phyloP scores from a whole-genome alignment of 805 yeast species.

The Wickerhamiella musiphila region DNA sequence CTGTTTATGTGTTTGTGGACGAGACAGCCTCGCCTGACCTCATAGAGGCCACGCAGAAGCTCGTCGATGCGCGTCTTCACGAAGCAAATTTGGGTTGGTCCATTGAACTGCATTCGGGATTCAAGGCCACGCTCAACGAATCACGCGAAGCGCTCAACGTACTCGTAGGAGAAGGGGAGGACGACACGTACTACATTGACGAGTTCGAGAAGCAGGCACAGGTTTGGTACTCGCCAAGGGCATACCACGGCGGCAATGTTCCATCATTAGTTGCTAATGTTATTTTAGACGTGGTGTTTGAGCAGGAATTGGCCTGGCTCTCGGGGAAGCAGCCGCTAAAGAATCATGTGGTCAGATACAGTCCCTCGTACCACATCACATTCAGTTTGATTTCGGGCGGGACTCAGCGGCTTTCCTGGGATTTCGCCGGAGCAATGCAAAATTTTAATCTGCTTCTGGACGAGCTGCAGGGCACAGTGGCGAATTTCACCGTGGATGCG shows the following conservation, averaged over 20 bases:
- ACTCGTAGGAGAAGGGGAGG: slow-evolving; percentile 21
- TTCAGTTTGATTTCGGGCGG: slow-evolving; percentile 54
- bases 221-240: slow-evolving; percentile 26
- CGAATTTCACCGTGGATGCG: slow-evolving; percentile 62
- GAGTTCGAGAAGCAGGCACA: slow-evolving; percentile 25
- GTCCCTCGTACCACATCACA: slow-evolving; percentile 58
- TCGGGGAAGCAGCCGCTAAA: slow-evolving; percentile 8
- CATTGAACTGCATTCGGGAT: slow-evolving; percentile 16
- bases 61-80: slow-evolving; percentile 28
- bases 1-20: slow-evolving; percentile 21
- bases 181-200: slow-evolving; percentile 30
- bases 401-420: slow-evolving; percentile 50
- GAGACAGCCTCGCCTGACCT: slow-evolving; percentile 52
- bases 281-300: slow-evolving; percentile 29
- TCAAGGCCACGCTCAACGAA: too few species aligned
- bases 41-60: slow-evolving; percentile 34
- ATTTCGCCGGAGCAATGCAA: slow-evolving; percentile 37
- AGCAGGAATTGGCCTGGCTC: slow-evolving; percentile 24
- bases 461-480: slow-evolving; percentile 32
- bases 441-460: slow-evolving; percentile 39
- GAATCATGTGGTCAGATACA: slow-evolving; percentile 33
- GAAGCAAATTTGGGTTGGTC: slow-evolving; percentile 14
- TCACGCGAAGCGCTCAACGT: slow-evolving; percentile 18
- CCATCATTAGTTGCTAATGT: slow-evolving; percentile 46
- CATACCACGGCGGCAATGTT: slow-evolving; percentile 38